Base-by-base conservation (phyloP, 306 rosid genomes). In the Dalbergia oliveri region DNA sequence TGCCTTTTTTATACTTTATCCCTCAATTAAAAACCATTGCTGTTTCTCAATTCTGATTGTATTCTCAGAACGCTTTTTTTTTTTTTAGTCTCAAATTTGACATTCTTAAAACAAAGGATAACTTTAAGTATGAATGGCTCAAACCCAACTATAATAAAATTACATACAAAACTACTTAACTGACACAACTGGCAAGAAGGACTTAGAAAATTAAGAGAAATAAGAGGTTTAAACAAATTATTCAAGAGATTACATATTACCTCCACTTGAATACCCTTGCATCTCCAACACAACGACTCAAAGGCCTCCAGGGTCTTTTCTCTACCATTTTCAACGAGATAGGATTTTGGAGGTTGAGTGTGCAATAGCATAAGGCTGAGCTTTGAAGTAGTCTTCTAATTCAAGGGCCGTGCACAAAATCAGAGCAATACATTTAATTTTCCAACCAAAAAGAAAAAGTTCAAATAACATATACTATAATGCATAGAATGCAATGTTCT, bases 201-300 rank as follows among this genome's bases (percentile, higher is more conserved):
- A 37, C 35, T 76, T 23, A 69, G 14, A 71, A 63, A 77, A 51
- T 23, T 44, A 26, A 51, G 13, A 54, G 21, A 54, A 19, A 59
- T 49, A 11, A 57, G 67, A 62, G 59, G 68, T 61, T 60, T 23
- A 23, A 73, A 56, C 71, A 66, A 50, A 74, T 65, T 26, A 69
- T 23, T 75, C 23, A 75, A 72, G 57, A 50, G 56, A 65, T 69
- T 67, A 10, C 35, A 18, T 73, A 81, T 83, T 88, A 95, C 99
- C 97, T 95, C 99, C 70, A 89, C 99, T 87, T 91, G 96, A 69
- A 95, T 82, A 69, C 98, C 92, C 96, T 90, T 93, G 75, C 84
- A 86, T 86, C 94, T 90, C 94, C 91, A 95, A 85, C 98, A 95
- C 13, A 95, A 83, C 75, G 97, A 93, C 83, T 91, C 91, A 43